These are phyloP conservation scores for Acanthamoeba castellanii DNA, from an alignment of 208 protist species.

Conservation along the genomic window DNA sequence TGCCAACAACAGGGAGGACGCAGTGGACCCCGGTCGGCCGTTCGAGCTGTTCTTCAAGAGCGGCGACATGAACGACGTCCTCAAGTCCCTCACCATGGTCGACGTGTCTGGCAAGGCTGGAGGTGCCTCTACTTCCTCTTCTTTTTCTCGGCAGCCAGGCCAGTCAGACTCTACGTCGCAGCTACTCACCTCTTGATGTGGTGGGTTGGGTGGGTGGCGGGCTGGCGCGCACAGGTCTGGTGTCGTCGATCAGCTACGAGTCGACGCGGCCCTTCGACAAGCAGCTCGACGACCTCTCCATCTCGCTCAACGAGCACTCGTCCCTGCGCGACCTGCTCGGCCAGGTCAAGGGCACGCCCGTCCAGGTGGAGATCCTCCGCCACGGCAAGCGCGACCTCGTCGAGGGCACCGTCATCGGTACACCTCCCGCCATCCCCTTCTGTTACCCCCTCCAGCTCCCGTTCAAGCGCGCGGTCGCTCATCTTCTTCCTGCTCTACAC, in stretches of 20 bases:
- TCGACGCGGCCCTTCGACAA: conserved; percentile 21
- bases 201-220: no score
- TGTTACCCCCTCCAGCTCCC: no score
- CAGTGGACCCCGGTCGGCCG: neutral
- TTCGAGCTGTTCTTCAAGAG: conserved; percentile 41
- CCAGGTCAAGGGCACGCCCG: conserved; percentile 41
- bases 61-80: conserved; percentile 47
- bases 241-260: conserved; percentile 54
- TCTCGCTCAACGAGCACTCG: conserved; percentile 48
- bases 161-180: no score
- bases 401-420: conserved; percentile 26
- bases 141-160: no score
- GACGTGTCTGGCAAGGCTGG: no score
- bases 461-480: no score
- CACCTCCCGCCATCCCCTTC: no score
- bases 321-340: conserved; percentile 14
- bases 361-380: neutral
- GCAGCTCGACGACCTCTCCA: conserved; percentile 52
- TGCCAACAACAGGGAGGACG: conserved; percentile 12
- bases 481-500: no score
- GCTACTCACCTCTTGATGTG: neutral
- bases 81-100: conserved; percentile 16
- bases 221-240: neutral
- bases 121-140: no score
- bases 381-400: neutral